These are phyloP conservation scores for Eimeria praecox DNA, from an alignment of 169 alveolate genomes.

Conservation along the genomic window DNA sequence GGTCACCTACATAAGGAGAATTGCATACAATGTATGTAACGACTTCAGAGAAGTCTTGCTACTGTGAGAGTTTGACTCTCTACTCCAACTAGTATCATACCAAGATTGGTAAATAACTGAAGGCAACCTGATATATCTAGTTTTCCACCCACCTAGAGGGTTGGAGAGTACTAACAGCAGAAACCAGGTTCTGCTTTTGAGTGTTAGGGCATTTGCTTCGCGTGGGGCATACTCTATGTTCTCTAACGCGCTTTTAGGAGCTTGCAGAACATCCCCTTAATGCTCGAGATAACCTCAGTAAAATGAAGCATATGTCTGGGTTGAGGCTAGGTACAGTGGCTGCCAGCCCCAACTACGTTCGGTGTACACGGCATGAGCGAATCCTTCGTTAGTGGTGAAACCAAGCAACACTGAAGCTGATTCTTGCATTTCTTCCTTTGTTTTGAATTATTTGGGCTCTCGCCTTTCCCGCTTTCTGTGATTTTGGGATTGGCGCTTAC, in stretches of 20 bases:
- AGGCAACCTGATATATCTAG: not conserved
- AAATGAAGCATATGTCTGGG: not conserved
- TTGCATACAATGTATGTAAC: not conserved
- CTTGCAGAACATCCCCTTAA: not conserved
- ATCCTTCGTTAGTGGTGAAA: not conserved
- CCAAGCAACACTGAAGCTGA: not conserved
- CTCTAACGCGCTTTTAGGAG: not conserved
- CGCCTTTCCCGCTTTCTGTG: not conserved
- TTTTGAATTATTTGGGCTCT: not conserved
- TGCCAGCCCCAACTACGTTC: conserved; percentile 16
- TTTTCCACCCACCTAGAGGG: not conserved
- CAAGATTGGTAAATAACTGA: not conserved
- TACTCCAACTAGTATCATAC: not conserved
- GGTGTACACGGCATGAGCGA: not conserved
- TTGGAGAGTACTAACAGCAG: not conserved
- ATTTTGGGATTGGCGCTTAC: not conserved
- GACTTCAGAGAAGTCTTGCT: not conserved
- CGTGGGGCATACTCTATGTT: not conserved
- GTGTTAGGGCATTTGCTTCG: not conserved
- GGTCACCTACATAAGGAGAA: not conserved
- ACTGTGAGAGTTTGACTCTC: not conserved
- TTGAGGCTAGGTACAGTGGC: not conserved
- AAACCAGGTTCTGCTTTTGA: not conserved
- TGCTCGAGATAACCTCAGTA: no score
- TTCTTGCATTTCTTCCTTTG: not conserved